Percentiles rank a stretch among this genome's conserved stretches.
These are phyloP conservation scores for Wickerhamiella shivajii DNA, from an alignment of 805 yeast genomes.

Conservation along the genomic window DNA sequence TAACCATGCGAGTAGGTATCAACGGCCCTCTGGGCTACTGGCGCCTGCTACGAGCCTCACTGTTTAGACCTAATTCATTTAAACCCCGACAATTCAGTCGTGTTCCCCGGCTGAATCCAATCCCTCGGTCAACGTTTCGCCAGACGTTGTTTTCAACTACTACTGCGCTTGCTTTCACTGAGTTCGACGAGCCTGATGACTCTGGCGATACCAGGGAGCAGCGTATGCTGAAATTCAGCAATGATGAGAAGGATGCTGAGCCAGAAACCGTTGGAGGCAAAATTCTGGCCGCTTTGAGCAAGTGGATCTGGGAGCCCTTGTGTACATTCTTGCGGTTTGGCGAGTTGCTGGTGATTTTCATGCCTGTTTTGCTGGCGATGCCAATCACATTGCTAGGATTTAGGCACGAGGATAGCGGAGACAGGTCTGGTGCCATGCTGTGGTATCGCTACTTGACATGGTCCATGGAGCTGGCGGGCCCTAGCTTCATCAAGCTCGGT, in stretches of 20 bases:
- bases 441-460: slow-evolving; percentile 60
- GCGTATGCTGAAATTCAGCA: slow-evolving; percentile 13
- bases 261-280: slow-evolving; percentile 6
- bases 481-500: slow-evolving; percentile 66
- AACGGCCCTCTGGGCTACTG: no score
- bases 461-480: slow-evolving; percentile 75
- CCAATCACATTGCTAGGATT: slow-evolving; percentile 46
- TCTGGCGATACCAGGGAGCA: slow-evolving; percentile 14
- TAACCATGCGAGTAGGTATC: no score
- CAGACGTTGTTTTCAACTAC: background rate
- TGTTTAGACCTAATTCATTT: no score
- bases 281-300: slow-evolving; percentile 9
- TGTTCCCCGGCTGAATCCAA: no score
- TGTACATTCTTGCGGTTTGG: slow-evolving; percentile 53
- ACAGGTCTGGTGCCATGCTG: slow-evolving; percentile 44
- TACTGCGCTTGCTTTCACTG: slow-evolving; percentile 5
- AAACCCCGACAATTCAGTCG: no score
- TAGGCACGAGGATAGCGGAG: slow-evolving; percentile 24
- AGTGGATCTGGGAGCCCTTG: slow-evolving; percentile 49
- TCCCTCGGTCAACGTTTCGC: no score
- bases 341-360: slow-evolving; percentile 48
- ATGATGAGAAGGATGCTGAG: slow-evolving; percentile 8
- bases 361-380: slow-evolving; percentile 51
- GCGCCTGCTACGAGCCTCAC: no score
- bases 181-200: slow-evolving; percentile 9